These are phyloP conservation scores for Boletus rubroflammeus DNA, from an alignment of 768 basidiomycete species.

Conservation along the genomic window DNA sequence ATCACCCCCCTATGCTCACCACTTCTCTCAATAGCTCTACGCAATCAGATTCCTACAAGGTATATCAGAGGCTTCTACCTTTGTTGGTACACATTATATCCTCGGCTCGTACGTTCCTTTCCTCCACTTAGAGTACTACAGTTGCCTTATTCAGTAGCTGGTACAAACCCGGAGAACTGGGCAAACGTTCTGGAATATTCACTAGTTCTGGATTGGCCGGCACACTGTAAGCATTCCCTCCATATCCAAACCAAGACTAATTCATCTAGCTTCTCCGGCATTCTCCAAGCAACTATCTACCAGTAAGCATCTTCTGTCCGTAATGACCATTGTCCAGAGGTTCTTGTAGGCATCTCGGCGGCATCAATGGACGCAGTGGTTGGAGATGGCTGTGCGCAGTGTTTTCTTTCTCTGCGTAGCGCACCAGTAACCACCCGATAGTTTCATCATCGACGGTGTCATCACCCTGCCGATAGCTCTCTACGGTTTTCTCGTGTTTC, in stretches of 20 bases:
- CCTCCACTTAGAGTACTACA: not conserved
- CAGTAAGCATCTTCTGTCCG: conserved; percentile 34
- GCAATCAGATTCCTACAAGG: conserved; percentile 73
- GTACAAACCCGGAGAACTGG: conserved; percentile 69
- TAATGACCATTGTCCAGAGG: not conserved
- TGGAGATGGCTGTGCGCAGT: conserved; percentile 60
- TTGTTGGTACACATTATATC: conserved; percentile 71
- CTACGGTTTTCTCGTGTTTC: conserved; percentile 71
- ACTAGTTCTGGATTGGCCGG: conserved; percentile 59
- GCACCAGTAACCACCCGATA: conserved; percentile 17
- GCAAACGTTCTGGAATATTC: conserved; percentile 70
- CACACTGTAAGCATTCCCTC: conserved; percentile 44
- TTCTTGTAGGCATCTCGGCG: conserved; percentile 45
- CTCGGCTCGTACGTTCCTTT: conserved; percentile 57
- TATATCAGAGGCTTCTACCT: conserved; percentile 70
- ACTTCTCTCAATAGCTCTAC: conserved; percentile 44
- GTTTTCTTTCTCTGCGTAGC: not conserved
- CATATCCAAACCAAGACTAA: not conserved
- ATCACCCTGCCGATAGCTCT: conserved; percentile 69
- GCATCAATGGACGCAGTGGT: conserved; percentile 50
- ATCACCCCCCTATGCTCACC: not conserved
- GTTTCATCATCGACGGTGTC: conserved; percentile 67
- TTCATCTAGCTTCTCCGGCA: conserved; percentile 52
- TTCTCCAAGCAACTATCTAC: conserved; percentile 63
- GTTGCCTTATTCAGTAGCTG: conserved; percentile 39